Percentiles rank a stretch among this genome's conserved stretches.
Evolutionary conservation across 768 basidiomycete species (phyloP).

Genomic region (Multifurca ochricompacta): DNA sequence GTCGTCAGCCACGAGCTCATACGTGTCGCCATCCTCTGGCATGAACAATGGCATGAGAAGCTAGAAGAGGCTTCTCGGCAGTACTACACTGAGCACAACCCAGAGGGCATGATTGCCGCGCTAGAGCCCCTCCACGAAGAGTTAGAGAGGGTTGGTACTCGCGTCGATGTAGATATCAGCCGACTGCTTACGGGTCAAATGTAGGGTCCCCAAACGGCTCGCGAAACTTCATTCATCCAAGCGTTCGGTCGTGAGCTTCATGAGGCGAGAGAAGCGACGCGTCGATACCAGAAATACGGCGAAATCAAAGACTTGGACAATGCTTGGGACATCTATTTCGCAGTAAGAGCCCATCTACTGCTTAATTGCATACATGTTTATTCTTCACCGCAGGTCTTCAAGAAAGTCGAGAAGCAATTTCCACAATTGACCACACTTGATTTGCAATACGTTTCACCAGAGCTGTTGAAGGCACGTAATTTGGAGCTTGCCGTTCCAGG

Average conservation of each 20-base stretch:
- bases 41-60: constrained; percentile 98
- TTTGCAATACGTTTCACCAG: constrained; percentile 94
- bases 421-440: constrained; percentile 85
- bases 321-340: constrained; percentile 99
- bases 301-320: constrained; percentile 88
- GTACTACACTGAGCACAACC: constrained; percentile 96
- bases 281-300: constrained; percentile 76
- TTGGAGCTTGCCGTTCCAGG: constrained; percentile 96
- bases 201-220: constrained; percentile 87
- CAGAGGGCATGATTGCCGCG: constrained; percentile 92
- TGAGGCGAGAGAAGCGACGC: constrained; percentile 87
- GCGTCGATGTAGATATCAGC: not conserved
- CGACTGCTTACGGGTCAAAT: not conserved
- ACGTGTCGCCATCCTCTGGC: constrained; percentile 96
- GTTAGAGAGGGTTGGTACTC: constrained; percentile 63
- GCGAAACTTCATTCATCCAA: constrained; percentile 93
- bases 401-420: constrained; percentile 90
- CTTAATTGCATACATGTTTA: not conserved
- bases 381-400: constrained; percentile 63
- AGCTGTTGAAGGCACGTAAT: constrained; percentile 78
- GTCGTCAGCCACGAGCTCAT: constrained; percentile 92
- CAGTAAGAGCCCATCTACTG: constrained; percentile 38
- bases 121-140: constrained; percentile 90
- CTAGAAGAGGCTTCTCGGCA: constrained; percentile 94
- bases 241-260: constrained; percentile 87